Percentiles rank a stretch among this genome's conserved stretches.
phyloP scores from a whole-genome alignment of 2,329 filamentous ascomycete species.

The Penicillium sp. region DNA sequence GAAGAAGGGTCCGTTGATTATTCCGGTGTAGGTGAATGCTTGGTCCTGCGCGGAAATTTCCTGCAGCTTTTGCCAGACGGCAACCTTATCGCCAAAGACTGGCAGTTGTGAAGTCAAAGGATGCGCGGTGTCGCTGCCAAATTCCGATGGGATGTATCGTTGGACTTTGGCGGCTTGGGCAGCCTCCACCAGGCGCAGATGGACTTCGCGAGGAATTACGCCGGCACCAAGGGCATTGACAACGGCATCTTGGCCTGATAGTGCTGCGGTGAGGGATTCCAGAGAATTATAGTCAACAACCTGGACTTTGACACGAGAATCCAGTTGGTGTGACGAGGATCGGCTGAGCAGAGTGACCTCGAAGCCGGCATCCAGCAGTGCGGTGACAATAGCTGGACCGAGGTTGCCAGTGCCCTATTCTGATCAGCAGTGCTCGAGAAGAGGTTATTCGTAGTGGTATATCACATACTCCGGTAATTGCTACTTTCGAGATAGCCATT shows the following conservation, averaged over 20 bases:
- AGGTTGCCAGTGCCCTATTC: constrained; percentile 18
- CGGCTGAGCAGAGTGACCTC: constrained; percentile 15
- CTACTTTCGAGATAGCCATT: constrained; percentile 17
- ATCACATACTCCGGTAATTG: constrained; percentile 16
- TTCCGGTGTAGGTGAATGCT: constrained; percentile 36
- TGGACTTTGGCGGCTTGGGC: constrained; percentile 34
- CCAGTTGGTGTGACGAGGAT: constrained; percentile 6
- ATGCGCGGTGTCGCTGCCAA: constrained; percentile 37
- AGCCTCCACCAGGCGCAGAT: constrained; percentile 35
- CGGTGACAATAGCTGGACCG: constrained; percentile 17
- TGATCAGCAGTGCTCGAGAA: background rate
- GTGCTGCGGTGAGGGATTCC: constrained; percentile 20
- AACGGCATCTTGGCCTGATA: constrained; percentile 35
- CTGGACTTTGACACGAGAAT: constrained; percentile 9
- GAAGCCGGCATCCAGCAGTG: constrained; percentile 12
- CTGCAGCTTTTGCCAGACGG: constrained; percentile 30
- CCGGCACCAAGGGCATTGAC: constrained; percentile 26
- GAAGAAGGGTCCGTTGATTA: constrained; percentile 40
- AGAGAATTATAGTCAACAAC: constrained; percentile 14
- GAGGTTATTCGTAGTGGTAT: background rate
- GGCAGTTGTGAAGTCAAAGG: constrained; percentile 28
- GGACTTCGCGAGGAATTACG: constrained; percentile 5
- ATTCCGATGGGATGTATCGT: constrained; percentile 42
- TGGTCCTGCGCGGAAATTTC: constrained; percentile 22
- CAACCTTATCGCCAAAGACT: constrained; percentile 38